These are phyloP conservation scores for Stentor roeselii DNA, from an alignment of 73 alveolate genomes.

Conservation along the genomic window DNA sequence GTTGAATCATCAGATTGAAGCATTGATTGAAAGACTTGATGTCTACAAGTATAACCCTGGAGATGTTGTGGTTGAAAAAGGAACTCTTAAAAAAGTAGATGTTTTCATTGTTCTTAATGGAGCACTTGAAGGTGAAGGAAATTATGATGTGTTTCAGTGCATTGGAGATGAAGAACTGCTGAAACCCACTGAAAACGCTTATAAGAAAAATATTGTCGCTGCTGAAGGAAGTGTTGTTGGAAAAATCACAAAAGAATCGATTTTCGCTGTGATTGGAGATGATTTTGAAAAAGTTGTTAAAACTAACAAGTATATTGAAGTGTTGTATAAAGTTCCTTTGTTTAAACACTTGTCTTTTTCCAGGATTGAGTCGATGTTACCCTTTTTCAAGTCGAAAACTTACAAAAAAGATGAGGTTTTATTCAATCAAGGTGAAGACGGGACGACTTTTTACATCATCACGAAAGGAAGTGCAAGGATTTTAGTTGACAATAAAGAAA, in stretches of 20 bases:
- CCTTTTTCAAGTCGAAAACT: background rate
- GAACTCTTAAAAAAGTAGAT: background rate
- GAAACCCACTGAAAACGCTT: background rate
- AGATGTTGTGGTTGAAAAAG: background rate
- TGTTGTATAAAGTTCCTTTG: background rate
- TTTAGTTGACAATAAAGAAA: background rate
- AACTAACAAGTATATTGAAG: background rate
- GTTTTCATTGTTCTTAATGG: constrained; percentile 22
- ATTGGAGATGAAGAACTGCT: constrained; percentile 14
- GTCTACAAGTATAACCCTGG: background rate
- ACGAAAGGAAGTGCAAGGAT: constrained; percentile 13
- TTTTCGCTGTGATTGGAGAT: background rate
- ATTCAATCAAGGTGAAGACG: constrained; percentile 3
- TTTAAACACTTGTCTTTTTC: background rate
- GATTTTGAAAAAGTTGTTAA: background rate
- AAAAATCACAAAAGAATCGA: background rate
- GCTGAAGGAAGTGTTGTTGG: constrained; percentile 11
- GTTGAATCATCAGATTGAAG: background rate
- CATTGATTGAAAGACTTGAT: background rate
- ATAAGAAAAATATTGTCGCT: constrained; percentile 2
- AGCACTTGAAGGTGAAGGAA: background rate
- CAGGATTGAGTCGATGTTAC: background rate
- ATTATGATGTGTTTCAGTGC: background rate
- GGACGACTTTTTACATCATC: background rate
- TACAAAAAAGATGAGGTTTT: background rate